Evolutionary conservation across 1,284 basidiomycete species (phyloP).

Genomic region (Lignosus rhinocerotis): DNA sequence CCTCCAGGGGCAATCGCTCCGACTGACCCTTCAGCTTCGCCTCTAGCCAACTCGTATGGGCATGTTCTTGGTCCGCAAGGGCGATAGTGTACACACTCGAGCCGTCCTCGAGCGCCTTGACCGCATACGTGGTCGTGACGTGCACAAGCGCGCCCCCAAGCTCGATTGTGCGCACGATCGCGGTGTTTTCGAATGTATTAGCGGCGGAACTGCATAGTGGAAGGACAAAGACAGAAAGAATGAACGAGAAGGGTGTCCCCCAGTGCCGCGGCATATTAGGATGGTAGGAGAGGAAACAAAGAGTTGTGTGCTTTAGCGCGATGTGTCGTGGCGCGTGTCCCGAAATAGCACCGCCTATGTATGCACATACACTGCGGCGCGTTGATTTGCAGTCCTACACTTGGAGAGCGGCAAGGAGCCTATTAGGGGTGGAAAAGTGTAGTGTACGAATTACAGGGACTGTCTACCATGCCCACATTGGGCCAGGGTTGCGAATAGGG

Average conservation of each 20-base stretch:
- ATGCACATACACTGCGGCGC: not conserved
- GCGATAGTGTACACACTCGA: conserved; percentile 72
- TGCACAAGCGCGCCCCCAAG: conserved; percentile 85
- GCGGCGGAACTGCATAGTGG: conserved; percentile 37
- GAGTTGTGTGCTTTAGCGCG: conserved; percentile 20
- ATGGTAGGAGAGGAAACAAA: conserved; percentile 12
- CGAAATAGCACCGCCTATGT: conserved; percentile 17
- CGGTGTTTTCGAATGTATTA: conserved; percentile 80
- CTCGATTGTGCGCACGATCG: conserved; percentile 83
- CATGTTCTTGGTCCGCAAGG: conserved; percentile 62
- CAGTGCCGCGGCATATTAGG: conserved; percentile 35
- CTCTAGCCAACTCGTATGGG: conserved; percentile 77
- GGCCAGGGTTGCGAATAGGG: conserved; percentile 73
- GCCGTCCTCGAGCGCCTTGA: conserved; percentile 68
- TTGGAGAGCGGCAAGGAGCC: not conserved
- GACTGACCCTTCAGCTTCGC: conserved; percentile 74
- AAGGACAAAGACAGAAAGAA: conserved; percentile 28
- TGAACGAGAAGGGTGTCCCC: conserved; percentile 31
- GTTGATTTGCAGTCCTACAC: not conserved
- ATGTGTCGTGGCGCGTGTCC: conserved; percentile 25
- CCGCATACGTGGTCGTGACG: conserved; percentile 85
- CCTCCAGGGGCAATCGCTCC: conserved; percentile 53
- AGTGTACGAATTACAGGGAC: conserved; percentile 8
- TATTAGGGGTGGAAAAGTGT: conserved; percentile 8
- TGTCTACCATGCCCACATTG: conserved; percentile 82